A percentile compares a stretch with the other conserved stretches of the same genome.
Conservation (phyloP, 208 protist species). For the Angomonas ambiguus region DNA sequence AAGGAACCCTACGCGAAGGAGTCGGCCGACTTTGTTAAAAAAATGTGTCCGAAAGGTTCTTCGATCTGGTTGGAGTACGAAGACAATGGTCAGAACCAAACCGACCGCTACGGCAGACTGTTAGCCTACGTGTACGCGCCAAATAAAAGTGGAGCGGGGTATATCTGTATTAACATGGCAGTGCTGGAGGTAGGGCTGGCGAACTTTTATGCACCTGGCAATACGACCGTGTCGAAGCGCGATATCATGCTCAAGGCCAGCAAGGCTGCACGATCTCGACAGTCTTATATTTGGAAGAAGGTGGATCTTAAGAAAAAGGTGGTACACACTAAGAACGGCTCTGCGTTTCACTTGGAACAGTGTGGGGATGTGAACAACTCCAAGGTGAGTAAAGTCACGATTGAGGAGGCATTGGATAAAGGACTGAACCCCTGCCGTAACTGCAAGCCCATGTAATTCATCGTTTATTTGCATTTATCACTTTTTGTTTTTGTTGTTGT, state of each 20-base stretch:
- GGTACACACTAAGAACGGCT: slow-evolving; percentile 32
- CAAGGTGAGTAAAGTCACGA: slow-evolving; percentile 12
- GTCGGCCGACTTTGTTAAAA: slow-evolving; percentile 32
- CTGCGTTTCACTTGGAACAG: slow-evolving; percentile 37
- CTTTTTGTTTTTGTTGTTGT: slow-evolving; percentile 7
- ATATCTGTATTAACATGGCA: slow-evolving; percentile 45
- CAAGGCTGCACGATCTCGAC: slow-evolving; percentile 15
- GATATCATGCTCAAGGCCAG: slow-evolving; percentile 29
- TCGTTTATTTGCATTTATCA: neutral
- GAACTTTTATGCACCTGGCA: slow-evolving; percentile 30
- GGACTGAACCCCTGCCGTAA: slow-evolving; percentile 40
- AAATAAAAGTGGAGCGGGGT: slow-evolving; percentile 22
- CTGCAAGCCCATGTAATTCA: slow-evolving; percentile 34
- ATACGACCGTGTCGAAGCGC: slow-evolving; percentile 12
- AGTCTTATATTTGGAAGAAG: slow-evolving; percentile 41
- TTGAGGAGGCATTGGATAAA: slow-evolving; percentile 28
- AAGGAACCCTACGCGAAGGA: slow-evolving; percentile 48
- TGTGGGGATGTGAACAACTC: slow-evolving; percentile 21
- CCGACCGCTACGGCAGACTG: slow-evolving; percentile 35
- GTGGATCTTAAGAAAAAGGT: slow-evolving; percentile 27
- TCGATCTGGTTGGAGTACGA: slow-evolving; percentile 28
- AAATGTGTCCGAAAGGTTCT: slow-evolving; percentile 22
- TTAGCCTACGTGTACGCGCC: slow-evolving; percentile 42
- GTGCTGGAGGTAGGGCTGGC: slow-evolving; percentile 44
- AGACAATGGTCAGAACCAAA: slow-evolving; percentile 11